Base-by-base conservation (phyloP, 1,284 basidiomycete genomes). In the Grifola frondosa region DNA sequence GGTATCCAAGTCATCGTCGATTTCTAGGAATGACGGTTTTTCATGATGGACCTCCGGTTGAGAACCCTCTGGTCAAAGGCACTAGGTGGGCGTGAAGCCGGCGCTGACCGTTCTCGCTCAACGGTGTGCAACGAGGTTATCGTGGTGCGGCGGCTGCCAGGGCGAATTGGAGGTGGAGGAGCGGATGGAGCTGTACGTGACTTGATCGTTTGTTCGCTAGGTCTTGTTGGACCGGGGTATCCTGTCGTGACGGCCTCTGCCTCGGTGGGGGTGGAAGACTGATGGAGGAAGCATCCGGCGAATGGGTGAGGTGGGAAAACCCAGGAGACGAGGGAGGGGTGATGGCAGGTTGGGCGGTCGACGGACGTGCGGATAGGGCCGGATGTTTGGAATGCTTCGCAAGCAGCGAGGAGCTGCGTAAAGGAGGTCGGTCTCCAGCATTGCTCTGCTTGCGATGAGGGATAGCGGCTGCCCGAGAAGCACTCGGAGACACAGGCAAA, bases 11-110 rank as follows among this genome's bases (percentile, higher is more conserved):
- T 80, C 80, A 48, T 70, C 69, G 15, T 77, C 77, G 44, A 87
- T 83, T 29, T 85, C 80, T 39, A 87, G 65, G 58, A 87, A 87
- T 3, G 83, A 86, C 10, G 84, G 80, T 55, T 84, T 55, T 71
- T 73, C 66, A 81, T 74, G 48, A 85, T 59, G 22, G 60, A 64
- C 24, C 61, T 59, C 30, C 63, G 60, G 39, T 58, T 44, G 28
- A 56, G 24, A 7, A 46, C 48, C 47, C 53, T 57, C 51, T 53
- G 45, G 36, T 60, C 56, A 44, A 62, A 63, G 29, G 60, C 49
- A 40, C 60, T 63, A 13, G 61, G 61, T 9, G 61, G 59, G 6
- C 52, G 56, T 13, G 54, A 48, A 4, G 42, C 7, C 6, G 35
- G 38, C 22, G 49, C 31, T 9, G 54, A 39, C 21, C 23, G 20